These are phyloP conservation scores for Pseudocercospora fijiensis DNA, from an alignment of 2,329 filamentous ascomycete species.

Conservation along the genomic window DNA sequence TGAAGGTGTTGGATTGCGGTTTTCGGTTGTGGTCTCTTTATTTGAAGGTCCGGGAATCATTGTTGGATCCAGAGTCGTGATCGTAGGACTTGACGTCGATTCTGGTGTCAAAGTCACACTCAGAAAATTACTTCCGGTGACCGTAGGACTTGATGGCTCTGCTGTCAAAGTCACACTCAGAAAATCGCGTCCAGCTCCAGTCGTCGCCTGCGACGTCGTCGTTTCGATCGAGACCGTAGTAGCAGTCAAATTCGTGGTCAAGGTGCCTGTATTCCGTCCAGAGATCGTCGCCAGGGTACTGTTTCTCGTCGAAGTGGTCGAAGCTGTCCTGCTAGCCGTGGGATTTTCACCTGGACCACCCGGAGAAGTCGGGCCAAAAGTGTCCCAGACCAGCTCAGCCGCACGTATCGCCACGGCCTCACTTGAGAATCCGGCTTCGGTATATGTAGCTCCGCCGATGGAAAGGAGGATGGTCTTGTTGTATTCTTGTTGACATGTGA, in stretches of 20 bases:
- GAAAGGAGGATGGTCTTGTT: slow-evolving; percentile 72
- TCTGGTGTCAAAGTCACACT: not conserved
- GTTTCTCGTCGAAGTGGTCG: not conserved
- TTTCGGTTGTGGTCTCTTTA: not conserved
- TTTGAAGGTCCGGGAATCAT: not conserved
- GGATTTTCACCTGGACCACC: not conserved
- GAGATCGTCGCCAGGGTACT: not conserved
- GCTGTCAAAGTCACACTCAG: not conserved
- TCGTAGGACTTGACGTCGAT: not conserved
- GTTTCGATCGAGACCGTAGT: not conserved
- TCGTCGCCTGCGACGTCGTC: not conserved
- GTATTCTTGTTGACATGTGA: slow-evolving; percentile 59
- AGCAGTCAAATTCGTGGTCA: not conserved
- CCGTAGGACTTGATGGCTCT: not conserved
- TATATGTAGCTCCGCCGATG: slow-evolving; percentile 69
- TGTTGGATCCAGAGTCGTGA: not conserved
- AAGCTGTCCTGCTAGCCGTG: not conserved
- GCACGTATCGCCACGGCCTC: slow-evolving; percentile 52
- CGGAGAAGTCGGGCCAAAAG: slow-evolving; percentile 59
- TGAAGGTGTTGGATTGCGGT: not conserved
- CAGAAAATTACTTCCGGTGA: not conserved
- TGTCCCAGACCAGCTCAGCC: slow-evolving; percentile 66
- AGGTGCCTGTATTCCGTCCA: not conserved
- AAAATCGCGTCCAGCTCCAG: not conserved
- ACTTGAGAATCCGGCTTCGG: slow-evolving; percentile 64